Base-by-base conservation (phyloP, 1,284 basidiomycete species). In the Thelephora terrestris region DNA sequence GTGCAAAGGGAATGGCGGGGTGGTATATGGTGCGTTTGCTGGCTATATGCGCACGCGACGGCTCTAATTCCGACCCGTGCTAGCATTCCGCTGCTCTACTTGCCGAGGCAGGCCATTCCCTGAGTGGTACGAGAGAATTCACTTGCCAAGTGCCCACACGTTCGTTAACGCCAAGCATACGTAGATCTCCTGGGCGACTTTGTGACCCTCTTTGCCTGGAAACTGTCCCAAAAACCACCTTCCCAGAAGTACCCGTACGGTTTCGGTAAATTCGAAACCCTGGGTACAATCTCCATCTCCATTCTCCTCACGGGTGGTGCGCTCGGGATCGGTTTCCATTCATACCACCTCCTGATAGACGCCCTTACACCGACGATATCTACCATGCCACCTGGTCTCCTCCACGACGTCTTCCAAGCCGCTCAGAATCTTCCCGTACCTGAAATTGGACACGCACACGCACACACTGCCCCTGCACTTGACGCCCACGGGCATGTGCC, bases 51-150 rank as follows among this genome's bases (percentile, higher is more conserved):
- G 17, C n/a, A 12, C 21, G 39, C 7, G 21, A 42, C 17, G 21
- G 18, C n/a, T 16, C 25, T 16, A 20, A 42, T 20, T 14, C n/a
- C 12, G 14, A 5, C 16, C 14, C 10, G 21, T n/a, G 5, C 25
- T 25, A 42, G 39, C 91, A 97, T 62, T 93, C 90, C 5, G 92
- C 94, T 2, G 84, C 90, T 1, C 69, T 99, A 45, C 74, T 99
- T 7, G 95, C 96, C 2, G 95, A 99, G 60, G 94, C 95, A 0
- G 94, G 89, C 2, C 95, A 99, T 63, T 91, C 88, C n/a, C 58
- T 94, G 39, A 91, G 88, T 53, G 92, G 90, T 84, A 55, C 50
- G 80, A 71, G 29, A 32, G 24, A 20, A 25, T 39, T 38, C 38
- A 46, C 46, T 55, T 32, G 45, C 57, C 35, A 55, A 58, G 32